These are phyloP conservation scores for Aspergillus steynii DNA, from an alignment of 495 filamentous ascomycete species.

Conservation along the genomic window DNA sequence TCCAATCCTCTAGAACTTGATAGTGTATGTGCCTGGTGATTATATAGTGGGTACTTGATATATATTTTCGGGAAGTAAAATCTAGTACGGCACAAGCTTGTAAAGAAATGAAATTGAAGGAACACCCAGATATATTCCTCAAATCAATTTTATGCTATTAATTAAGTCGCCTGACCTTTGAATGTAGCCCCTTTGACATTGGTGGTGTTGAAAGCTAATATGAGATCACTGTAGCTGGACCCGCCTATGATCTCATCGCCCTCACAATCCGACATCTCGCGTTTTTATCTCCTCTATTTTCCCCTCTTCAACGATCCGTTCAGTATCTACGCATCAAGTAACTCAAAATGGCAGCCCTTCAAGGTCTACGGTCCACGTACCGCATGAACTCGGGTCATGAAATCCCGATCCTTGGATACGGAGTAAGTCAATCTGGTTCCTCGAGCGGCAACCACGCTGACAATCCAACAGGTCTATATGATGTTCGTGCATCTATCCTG, in stretches of 20 bases:
- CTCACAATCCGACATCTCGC: neutral
- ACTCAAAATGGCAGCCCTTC: slow-evolving; percentile 29
- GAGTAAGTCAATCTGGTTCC: slow-evolving; percentile 47
- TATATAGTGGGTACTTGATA: too few relatives aligned
- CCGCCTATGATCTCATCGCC: neutral
- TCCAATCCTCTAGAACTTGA: too few relatives aligned
- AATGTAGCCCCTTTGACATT: neutral
- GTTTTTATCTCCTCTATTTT: neutral
- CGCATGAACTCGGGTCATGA: slow-evolving; percentile 72
- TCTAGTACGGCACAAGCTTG: too few relatives aligned
- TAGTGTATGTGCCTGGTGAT: too few relatives aligned
- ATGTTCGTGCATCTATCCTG: slow-evolving; percentile 48
- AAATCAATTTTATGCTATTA: too few relatives aligned
- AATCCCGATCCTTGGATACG: slow-evolving; percentile 76
- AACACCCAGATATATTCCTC: too few relatives aligned
- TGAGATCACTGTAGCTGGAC: neutral
- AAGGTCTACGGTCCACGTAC: slow-evolving; percentile 33
- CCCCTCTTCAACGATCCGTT: neutral
- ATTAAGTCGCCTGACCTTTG: too few relatives aligned
- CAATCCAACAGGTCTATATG: slow-evolving; percentile 62
- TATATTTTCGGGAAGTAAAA: too few relatives aligned
- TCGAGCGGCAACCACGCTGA: neutral
- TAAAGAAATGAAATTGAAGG: too few relatives aligned
- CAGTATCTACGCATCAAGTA: neutral
- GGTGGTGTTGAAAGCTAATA: neutral